These are phyloP conservation scores for Cnidoscolus chayamansa DNA, from an alignment of 441 rosid species.

Conservation along the genomic window DNA sequence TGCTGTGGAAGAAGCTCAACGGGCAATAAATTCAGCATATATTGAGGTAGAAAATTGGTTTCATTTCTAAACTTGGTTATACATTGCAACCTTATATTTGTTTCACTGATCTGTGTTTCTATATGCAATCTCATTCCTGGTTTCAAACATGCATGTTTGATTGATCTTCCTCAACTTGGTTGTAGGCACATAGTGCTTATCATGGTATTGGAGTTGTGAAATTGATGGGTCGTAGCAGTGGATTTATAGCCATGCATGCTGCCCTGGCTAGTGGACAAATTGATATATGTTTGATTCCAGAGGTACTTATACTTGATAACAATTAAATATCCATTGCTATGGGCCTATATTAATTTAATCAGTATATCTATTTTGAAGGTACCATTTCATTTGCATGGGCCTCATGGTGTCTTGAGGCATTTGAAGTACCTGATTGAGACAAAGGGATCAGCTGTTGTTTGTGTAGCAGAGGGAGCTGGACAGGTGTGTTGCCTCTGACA, in stretches of 20 bases:
- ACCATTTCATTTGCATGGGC: slow-evolving; percentile 76
- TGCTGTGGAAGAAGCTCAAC: slow-evolving; percentile 97
- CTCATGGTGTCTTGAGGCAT: slow-evolving; percentile 81
- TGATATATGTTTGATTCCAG: slow-evolving; percentile 93
- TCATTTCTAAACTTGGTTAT: slow-evolving; percentile 1
- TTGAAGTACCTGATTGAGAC: slow-evolving; percentile 81
- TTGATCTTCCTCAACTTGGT: slow-evolving; percentile 11
- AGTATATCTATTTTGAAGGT: slow-evolving; percentile 41
- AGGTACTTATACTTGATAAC: slow-evolving; percentile 45
- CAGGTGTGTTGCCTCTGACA: slow-evolving; percentile 48
- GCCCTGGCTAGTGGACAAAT: slow-evolving; percentile 96
- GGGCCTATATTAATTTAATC: slow-evolving; percentile 16
- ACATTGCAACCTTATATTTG: not conserved
- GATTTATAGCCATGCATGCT: slow-evolving; percentile 97
- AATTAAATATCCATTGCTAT: slow-evolving; percentile 6
- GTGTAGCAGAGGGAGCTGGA: slow-evolving; percentile 98
- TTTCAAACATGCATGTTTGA: slow-evolving; percentile 14
- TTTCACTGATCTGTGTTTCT: not conserved
- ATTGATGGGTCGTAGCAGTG: slow-evolving; percentile 98
- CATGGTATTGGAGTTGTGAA: slow-evolving; percentile 94
- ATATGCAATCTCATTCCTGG: slow-evolving; percentile 14
- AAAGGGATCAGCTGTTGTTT: slow-evolving; percentile 91
- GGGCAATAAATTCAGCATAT: slow-evolving; percentile 95
- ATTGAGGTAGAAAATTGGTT: slow-evolving; percentile 62
- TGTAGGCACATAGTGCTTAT: slow-evolving; percentile 92